Conservation (phyloP, 2,329 filamentous ascomycete species). For the Geosmithia flava region DNA sequence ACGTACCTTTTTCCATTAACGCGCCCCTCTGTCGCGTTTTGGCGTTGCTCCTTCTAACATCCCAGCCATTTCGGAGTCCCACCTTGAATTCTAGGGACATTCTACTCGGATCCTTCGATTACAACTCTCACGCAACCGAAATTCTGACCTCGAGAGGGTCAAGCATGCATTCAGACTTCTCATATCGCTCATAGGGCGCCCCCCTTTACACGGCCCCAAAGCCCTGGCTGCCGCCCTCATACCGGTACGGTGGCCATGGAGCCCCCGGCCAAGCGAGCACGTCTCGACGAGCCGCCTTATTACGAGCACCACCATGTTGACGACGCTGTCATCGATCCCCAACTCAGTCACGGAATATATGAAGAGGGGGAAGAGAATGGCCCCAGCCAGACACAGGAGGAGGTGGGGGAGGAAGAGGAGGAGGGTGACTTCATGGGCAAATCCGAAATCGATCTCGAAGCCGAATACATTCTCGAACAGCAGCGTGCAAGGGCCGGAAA, state of each 20-base stretch:
- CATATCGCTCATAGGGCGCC: not conserved
- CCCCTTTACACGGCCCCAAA: not conserved
- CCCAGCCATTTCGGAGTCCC: not conserved
- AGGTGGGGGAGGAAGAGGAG: slow-evolving; percentile 25
- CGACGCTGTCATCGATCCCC: slow-evolving; percentile 1
- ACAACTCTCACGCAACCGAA: not conserved
- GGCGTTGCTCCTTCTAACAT: not conserved
- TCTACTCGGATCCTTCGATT: not conserved
- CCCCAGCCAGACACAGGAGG: slow-evolving; percentile 24
- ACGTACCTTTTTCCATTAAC: not conserved
- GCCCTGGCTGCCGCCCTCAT: not conserved
- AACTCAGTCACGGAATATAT: slow-evolving; percentile 18
- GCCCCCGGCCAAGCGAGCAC: slow-evolving; percentile 4
- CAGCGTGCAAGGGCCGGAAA: slow-evolving; percentile 55
- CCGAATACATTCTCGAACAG: slow-evolving; percentile 42
- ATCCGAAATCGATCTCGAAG: not conserved
- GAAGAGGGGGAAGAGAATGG: slow-evolving; percentile 31
- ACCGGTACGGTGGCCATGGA: slow-evolving; percentile 2
- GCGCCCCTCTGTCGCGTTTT: not conserved
- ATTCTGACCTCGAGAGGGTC: not conserved
- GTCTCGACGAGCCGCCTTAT: not conserved
- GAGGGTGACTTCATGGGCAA: not conserved
- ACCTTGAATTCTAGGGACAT: not conserved
- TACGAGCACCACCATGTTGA: slow-evolving; percentile 1
- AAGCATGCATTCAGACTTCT: not conserved